phyloP scores from a whole-genome alignment of 805 yeast species.

The Metschnikowia gruessii region DNA sequence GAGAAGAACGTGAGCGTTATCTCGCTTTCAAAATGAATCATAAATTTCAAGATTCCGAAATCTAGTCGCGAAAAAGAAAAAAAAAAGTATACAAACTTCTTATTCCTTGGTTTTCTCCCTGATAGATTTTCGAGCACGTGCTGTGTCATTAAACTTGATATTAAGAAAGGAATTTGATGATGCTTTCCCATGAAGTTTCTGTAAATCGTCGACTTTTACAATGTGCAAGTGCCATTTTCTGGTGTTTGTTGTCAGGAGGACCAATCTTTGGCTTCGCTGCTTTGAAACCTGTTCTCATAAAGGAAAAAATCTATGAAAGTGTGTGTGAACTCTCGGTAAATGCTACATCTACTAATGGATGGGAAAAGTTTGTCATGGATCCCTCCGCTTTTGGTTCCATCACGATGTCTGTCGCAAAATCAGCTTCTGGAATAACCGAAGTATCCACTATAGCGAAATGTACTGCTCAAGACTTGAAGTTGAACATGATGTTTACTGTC shows the following conservation, averaged over 20 bases:
- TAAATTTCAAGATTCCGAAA: no score
- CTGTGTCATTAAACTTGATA: no score
- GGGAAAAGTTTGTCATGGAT: slow-evolving; percentile 16
- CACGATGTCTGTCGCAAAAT: slow-evolving; percentile 6
- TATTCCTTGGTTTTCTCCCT: no score
- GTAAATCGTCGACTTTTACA: slow-evolving; percentile 28
- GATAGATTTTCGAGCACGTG: no score
- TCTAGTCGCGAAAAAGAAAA: no score
- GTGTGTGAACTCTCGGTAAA: slow-evolving; percentile 31
- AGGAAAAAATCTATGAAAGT: slow-evolving; percentile 46
- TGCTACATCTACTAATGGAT: slow-evolving; percentile 10
- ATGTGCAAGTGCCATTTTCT: slow-evolving; percentile 48
- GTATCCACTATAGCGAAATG: slow-evolving; percentile 42
- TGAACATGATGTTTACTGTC: slow-evolving; percentile 57
- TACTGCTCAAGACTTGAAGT: slow-evolving; percentile 50
- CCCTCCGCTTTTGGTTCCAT: slow-evolving; percentile 13
- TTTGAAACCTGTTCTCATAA: slow-evolving; percentile 50
- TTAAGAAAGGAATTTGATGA: not conserved
- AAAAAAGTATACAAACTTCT: no score
- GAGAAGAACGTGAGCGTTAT: not conserved
- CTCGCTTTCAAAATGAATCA: no score
- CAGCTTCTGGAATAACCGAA: slow-evolving; percentile 9
- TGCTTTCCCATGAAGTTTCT: slow-evolving; percentile 16
- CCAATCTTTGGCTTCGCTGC: slow-evolving; percentile 63
- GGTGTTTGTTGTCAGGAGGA: slow-evolving; percentile 58